Evolutionary conservation across 192 early-diverging fungal species (phyloP), one percentile per base, ranked within the genome.

Genomic region (Mortierella hygrophila): DNA sequence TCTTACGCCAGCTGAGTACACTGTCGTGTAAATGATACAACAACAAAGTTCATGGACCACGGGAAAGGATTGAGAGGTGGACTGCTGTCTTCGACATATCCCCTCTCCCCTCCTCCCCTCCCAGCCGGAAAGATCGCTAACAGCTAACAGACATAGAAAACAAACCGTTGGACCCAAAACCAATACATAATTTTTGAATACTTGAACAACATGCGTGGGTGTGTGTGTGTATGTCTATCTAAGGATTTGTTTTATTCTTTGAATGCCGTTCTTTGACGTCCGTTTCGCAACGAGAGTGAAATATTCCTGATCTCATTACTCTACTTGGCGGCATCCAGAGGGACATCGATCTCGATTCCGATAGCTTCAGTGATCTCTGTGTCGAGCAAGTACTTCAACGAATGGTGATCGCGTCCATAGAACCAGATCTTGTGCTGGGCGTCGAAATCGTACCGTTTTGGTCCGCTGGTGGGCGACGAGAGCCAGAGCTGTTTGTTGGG

Each of bases 401-500:
- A 92, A 65, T 93, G 90, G 32, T 92, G 91, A 57, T 95, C 95
- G 40, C 95, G 93, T 38, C 86, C 75, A 88, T 94, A 97, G 79
- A 96, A 94, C 97, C 97, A 98, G 47, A 89, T 89, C n/a, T 88
- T 68, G n/a, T 88, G 78, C 4, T 65, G 68, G 10, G 46, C 13
- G 69, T 95, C 93, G 77, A 91, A 98, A 78, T 97, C 96, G 75
- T 94, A 98, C 29, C 97, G 92, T 83, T 97, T 95, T 1, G 97
- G 97, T 4, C 97, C 97, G 82, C 96, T 97, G 71, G 87, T 84
- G 2, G 98, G 98, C 37, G 97, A 99, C 49, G 97, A 99, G 23
- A 98, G 89, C 98, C 98, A 99, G 16, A 99, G 97, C 88, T 99
- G 98, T 82, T 94, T 96, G 89, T 99, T 99, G 3, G 98, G 97